Evolutionary conservation across 768 basidiomycete genomes (phyloP), one percentile per base, ranked within the genome.

Genomic region (Cubamyces lactineus): DNA sequence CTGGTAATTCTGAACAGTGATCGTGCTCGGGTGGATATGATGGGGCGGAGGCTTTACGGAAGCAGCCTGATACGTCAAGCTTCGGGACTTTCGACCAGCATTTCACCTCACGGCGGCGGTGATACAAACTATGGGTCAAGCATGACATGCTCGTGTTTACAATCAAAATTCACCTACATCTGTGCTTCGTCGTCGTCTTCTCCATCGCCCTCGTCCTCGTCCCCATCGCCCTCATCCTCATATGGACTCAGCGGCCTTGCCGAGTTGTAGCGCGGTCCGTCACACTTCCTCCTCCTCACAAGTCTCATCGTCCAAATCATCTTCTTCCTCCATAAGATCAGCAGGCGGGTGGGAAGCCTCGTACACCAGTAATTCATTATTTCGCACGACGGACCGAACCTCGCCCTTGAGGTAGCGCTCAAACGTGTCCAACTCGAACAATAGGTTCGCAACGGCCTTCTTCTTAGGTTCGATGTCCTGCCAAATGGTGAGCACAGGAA

Each of bases 391-490:
- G 7, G 72, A 73, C 8, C 56, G 62, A 17, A 74, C 13, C 34
- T 66, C 67, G 55, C 71, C 67, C 38, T 69, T 42, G 48, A 68
- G 68, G 30, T 69, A 75, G 12, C 63, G 64, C 53, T 54, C 57
- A 42, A 75, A 75, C 28, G 67, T 68, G 8, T 69, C 61, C 9
- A 41, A 26, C 9, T 66, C 59, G 17, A 67, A 71, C 23, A 75
- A 40, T 15, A 68, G 66, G 5, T 55, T 42, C 2, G 70, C 28
- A 3, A 70, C 63, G 0, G 8, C 61, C 52, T 73, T 72, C 52
- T 73, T 72, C 8, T 71, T 67, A 12, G 69, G 57, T 0, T 68
- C 68, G 7, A 53, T 5, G 53, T 70, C 73, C 73, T 73, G 47
- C 17, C 13, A n/a, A 21, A 21, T 2, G 15, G n/a, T 67, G 8